These are phyloP conservation scores for Penicillium turbatum DNA, from an alignment of 495 filamentous ascomycete species.

Conservation along the genomic window DNA sequence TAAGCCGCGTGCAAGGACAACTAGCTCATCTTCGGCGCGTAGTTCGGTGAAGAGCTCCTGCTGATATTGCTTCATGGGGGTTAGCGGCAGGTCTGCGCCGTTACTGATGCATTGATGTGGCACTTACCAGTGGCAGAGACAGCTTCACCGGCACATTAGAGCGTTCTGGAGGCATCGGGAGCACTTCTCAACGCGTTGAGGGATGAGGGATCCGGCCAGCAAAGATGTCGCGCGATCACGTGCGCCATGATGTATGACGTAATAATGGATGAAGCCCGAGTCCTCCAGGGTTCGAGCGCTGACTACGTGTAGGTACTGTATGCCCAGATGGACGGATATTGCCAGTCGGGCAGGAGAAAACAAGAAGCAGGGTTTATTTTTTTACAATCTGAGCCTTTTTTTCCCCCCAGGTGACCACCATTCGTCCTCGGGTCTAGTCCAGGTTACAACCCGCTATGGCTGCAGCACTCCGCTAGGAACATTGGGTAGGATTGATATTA, in stretches of 20 bases:
- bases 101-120: conserved; percentile 13
- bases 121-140: conserved; percentile 78
- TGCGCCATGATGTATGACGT: conserved; percentile 37
- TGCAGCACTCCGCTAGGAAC: not conserved
- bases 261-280: conserved; percentile 16
- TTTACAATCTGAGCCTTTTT: too few species aligned
- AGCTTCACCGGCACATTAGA: conserved; percentile 75
- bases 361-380: too few species aligned
- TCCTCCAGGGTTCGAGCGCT: not conserved
- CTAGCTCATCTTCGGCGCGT: conserved; percentile 84
- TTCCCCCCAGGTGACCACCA: too few species aligned
- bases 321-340: too few species aligned
- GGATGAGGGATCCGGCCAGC: not conserved
- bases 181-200: conserved; percentile 30
- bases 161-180: conserved; percentile 54
- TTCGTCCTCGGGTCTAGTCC: not conserved
- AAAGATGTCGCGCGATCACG: conserved; percentile 31
- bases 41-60: conserved; percentile 91
- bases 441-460: not conserved
- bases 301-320: too few species aligned
- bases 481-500: not conserved
- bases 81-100: conserved; percentile 10
- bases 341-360: too few species aligned
- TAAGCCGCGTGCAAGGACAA: conserved; percentile 85
- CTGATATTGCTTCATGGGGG: conserved; percentile 60